Conservation (phyloP, 331 rosid genomes). For the Phaseolus coccineus region DNA sequence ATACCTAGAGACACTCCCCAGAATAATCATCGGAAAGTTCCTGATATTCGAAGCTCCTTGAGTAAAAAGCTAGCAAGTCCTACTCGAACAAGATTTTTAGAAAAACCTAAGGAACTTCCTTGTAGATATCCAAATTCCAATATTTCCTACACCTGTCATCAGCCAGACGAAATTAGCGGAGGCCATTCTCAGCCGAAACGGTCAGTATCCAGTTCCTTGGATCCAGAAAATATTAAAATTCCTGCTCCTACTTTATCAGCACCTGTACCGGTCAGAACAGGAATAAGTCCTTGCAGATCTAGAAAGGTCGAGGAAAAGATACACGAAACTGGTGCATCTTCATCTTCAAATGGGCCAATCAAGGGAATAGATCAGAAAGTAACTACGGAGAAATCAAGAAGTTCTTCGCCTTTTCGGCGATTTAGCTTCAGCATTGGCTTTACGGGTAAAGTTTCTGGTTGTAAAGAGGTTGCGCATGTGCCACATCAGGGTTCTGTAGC, state of each 20-base stretch:
- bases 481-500: constrained; percentile 52
- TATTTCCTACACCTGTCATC: constrained; percentile 53
- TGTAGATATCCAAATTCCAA: constrained; percentile 44
- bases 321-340: constrained; percentile 43
- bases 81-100: constrained; percentile 47
- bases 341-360: constrained; percentile 49
- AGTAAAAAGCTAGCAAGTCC: constrained; percentile 55
- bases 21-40: constrained; percentile 53
- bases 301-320: constrained; percentile 57
- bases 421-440: constrained; percentile 65
- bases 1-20: constrained; percentile 54
- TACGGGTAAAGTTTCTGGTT: constrained; percentile 62
- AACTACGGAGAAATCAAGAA: constrained; percentile 65
- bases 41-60: constrained; percentile 48
- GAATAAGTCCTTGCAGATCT: constrained; percentile 60
- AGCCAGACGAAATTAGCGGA: constrained; percentile 51
- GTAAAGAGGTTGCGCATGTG: constrained; percentile 59
- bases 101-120: constrained; percentile 51
- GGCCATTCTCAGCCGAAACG: constrained; percentile 50
- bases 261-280: constrained; percentile 45
- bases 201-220: constrained; percentile 43
- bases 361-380: constrained; percentile 56
- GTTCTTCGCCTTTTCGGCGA: constrained; percentile 84
- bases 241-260: constrained; percentile 49
- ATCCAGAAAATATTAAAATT: constrained; percentile 43